Percentiles rank a stretch among this genome's conserved stretches.
Evolutionary conservation across 768 basidiomycete species (phyloP).

Genomic region (Lactarius quietus): DNA sequence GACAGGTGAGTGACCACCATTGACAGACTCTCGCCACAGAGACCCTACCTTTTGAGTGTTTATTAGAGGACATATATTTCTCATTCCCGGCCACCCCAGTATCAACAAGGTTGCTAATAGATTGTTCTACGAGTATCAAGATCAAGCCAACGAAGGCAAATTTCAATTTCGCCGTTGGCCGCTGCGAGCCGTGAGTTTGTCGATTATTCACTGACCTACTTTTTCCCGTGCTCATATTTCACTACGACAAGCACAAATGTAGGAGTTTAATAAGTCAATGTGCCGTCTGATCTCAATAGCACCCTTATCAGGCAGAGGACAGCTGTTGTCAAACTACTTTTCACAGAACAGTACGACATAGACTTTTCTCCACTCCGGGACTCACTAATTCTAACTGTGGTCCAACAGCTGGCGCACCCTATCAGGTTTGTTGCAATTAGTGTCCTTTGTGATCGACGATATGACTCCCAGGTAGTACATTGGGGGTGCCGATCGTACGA

Average conservation of each 20-base stretch:
- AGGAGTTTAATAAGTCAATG: slow-evolving; percentile 16
- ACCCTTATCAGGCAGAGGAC: slow-evolving; percentile 53
- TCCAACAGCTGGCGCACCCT: slow-evolving; percentile 67
- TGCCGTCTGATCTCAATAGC: slow-evolving; percentile 7
- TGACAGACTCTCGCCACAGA: not conserved
- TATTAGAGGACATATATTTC: slow-evolving; percentile 60
- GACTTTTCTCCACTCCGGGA: not conserved
- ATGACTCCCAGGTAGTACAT: slow-evolving; percentile 52
- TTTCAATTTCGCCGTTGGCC: slow-evolving; percentile 72
- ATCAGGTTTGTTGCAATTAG: slow-evolving; percentile 48
- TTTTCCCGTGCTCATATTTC: not conserved
- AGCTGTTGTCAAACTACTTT: slow-evolving; percentile 74
- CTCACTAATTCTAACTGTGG: slow-evolving; percentile 4
- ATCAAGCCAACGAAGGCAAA: slow-evolving; percentile 51
- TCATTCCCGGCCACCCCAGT: slow-evolving; percentile 41
- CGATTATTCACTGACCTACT: not conserved
- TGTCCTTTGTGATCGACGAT: not conserved
- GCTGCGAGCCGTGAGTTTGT: slow-evolving; percentile 51
- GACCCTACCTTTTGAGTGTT: not conserved
- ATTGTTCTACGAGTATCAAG: slow-evolving; percentile 65
- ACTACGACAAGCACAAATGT: slow-evolving; percentile 62
- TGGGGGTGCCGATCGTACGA: slow-evolving; percentile 69
- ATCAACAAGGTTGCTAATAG: slow-evolving; percentile 45
- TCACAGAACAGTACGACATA: slow-evolving; percentile 70
- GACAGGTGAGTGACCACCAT: slow-evolving; percentile 19